These are phyloP conservation scores for Murraya koenigii DNA, from an alignment of 345 rosid species.

Conservation along the genomic window DNA sequence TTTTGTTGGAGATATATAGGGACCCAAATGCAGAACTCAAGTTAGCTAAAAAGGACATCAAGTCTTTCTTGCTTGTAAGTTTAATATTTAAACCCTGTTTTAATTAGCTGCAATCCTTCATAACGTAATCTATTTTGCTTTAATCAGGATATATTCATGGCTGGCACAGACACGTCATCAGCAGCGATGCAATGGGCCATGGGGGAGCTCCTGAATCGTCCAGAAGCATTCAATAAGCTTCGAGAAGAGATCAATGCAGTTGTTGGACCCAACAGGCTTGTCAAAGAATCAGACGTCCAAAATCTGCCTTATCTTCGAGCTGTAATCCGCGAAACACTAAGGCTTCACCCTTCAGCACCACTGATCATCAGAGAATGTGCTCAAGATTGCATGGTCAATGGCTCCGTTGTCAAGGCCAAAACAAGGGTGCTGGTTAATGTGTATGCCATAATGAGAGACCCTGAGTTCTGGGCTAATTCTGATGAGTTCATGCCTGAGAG, in stretches of 20 bases:
- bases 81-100: background rate
- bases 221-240: conserved; percentile 28
- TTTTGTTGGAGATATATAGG: conserved; percentile 35
- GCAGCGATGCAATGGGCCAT: conserved; percentile 57
- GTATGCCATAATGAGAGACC: conserved; percentile 48
- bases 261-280: conserved; percentile 28
- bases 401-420: conserved; percentile 33
- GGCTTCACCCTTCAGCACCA: conserved; percentile 55
- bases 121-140: background rate
- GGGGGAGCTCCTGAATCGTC: conserved; percentile 46
- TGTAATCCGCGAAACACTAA: conserved; percentile 36
- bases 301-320: conserved; percentile 49
- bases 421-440: conserved; percentile 42
- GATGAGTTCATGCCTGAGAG: conserved; percentile 39
- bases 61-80: conserved; percentile 60
- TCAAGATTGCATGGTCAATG: conserved; percentile 39
- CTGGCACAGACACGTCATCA: conserved; percentile 47
- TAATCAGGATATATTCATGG: conserved; percentile 38
- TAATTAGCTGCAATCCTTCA: background rate
- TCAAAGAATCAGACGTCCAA: conserved; percentile 40
- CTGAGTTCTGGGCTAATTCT: conserved; percentile 35
- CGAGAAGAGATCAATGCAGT: conserved; percentile 38
- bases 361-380: conserved; percentile 50
- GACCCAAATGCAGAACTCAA: conserved; percentile 50
- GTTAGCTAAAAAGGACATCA: conserved; percentile 55